Evolutionary conservation across 805 yeast genomes (phyloP), one percentile per base, ranked within the genome.

Genomic region (Lachancea nothofagi): DNA sequence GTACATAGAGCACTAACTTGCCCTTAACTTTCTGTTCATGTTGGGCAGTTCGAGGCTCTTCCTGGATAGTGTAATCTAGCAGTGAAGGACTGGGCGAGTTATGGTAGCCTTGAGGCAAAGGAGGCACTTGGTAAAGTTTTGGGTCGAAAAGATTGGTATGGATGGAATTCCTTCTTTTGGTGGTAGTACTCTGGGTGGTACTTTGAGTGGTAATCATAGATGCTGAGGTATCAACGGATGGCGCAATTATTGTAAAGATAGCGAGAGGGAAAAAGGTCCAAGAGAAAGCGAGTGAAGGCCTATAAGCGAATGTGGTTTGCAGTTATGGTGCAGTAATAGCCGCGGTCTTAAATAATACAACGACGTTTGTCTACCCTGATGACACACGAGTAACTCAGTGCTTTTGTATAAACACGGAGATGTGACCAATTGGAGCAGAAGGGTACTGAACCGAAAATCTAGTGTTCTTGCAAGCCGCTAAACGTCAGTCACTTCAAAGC

Each of bases 91-190:
- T 32, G 9, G 19, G 24, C 6, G 34, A 5, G 6, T 34, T 26
- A 25, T 15, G 12, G 13, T 26, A 36, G 14, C 49, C 45, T 12
- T 43, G 41, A n/a, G 51, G 44, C n/a, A 45, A 18, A 13, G 38
- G 30, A 1, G 53, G 50, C 7, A 50, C 36, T 20, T 42, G 42
- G 37, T 46, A 52, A 0, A 52, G 41, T 10, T 42, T 33, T 7
- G 57, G 51, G 32, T 53, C 61, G 41, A 45, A 50, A 15, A 52
- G 33, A 23, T 56, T 54, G 35, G 37, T 36, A 20, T 31, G 38
- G 15, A 43, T 13, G 9, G 46, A 43, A 22, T 24, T 23, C 19
- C 46, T 40, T 14, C 43, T 42, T 33, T 43, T 43, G 10, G 46
- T 35, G n/a, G 43, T 36, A n/a, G 39, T 40, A 23, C 41, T 43